Evolutionary conservation across 306 rosid genomes (phyloP), one percentile per base, ranked within the genome.

Genomic region (Geum urbanum): DNA sequence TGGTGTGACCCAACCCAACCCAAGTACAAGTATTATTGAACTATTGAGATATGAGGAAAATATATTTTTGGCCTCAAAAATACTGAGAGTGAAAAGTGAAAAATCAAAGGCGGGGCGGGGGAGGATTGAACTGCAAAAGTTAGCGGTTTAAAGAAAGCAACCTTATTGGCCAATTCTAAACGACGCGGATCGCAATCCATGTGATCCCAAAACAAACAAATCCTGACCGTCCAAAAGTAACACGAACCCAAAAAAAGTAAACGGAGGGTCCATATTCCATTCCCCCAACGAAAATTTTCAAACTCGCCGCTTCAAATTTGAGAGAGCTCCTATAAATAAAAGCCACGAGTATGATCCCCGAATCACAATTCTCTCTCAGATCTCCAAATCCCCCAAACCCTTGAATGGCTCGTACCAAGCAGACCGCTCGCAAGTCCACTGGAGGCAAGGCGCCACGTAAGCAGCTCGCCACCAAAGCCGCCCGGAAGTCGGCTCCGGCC

Each of bases 401-500:
- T 12, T 37, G 7, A 47, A 74, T 74, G 78, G 78, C 78, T 9
- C 78, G 78, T 3, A 74, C 78, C 15, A 74, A 74, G 68, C 78
- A 74, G 22, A 74, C 78, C 8, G 78, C 78, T 10, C 53, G 79
- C 20, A 75, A 75, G 2, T 75, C 79, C 61, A 75, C 78, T 51
- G 78, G 78, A 55, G 78, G 78, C 16, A 74, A 74, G 73, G 78
- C 78, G 1, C 78, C 78, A 35, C 48, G 73, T 60, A 74, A 74
- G 73, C 78, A 74, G 73, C 78, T 74, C 44, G 78, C 73, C 5
- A 74, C 78, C 22, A 74, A 74, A 67, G 78, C 78, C 4, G 78
- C 78, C 6, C 48, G 78, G 52, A 74, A 74, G 50, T 74, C 78
- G 3, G 78, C 78, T 57, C 78, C 78, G 68, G 78, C 78, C 2